A percentile compares a stretch with the other conserved stretches of the same genome.
Conservation (phyloP, 1,284 basidiomycete genomes). For the Bondarzewia mesenterica region DNA sequence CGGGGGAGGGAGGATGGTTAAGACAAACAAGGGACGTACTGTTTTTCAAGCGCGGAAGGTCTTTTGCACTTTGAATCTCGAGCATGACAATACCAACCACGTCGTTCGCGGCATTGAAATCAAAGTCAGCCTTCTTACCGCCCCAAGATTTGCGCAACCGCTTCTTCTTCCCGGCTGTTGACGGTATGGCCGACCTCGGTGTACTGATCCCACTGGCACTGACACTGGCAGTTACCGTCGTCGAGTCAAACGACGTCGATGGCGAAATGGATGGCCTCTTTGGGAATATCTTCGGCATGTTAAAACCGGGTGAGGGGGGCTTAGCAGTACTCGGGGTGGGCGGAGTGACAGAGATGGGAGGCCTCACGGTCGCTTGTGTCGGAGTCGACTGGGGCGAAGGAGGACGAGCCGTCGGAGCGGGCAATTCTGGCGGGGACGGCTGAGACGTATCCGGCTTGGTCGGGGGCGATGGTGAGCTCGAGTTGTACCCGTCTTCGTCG, state of each 20-base stretch:
- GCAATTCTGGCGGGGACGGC: conserved; percentile 1
- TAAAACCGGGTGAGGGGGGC: conserved; percentile 16
- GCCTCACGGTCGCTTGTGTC: conserved; percentile 9
- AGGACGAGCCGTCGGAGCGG: conserved; percentile 10
- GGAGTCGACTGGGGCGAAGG: conserved; percentile 13
- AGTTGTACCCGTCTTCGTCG: conserved; percentile 24
- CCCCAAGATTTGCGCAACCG: conserved; percentile 20
- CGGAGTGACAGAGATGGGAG: conserved; percentile 12
- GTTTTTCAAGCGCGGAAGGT: conserved; percentile 84
- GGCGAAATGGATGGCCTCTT: conserved; percentile 22
- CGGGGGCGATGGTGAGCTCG: conserved; percentile 8
- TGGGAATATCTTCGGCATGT: conserved; percentile 29
- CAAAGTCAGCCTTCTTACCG: conserved; percentile 41
- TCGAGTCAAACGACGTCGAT: conserved; percentile 24
- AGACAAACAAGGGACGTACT: conserved; percentile 42
- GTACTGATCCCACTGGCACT: neutral
- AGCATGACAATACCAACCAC: conserved; percentile 92
- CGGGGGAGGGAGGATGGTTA: neutral
- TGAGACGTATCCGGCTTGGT: conserved; percentile 9
- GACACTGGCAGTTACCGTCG: conserved; percentile 2
- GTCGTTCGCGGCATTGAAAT: conserved; percentile 66
- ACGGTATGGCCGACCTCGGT: neutral
- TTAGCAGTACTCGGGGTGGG: conserved; percentile 18
- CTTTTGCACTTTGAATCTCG: conserved; percentile 60
- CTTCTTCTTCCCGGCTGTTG: conserved; percentile 5